Evolutionary conservation across 768 basidiomycete genomes (phyloP), one percentile per base, ranked within the genome.

Genomic region (Leucocoprinus sp.): DNA sequence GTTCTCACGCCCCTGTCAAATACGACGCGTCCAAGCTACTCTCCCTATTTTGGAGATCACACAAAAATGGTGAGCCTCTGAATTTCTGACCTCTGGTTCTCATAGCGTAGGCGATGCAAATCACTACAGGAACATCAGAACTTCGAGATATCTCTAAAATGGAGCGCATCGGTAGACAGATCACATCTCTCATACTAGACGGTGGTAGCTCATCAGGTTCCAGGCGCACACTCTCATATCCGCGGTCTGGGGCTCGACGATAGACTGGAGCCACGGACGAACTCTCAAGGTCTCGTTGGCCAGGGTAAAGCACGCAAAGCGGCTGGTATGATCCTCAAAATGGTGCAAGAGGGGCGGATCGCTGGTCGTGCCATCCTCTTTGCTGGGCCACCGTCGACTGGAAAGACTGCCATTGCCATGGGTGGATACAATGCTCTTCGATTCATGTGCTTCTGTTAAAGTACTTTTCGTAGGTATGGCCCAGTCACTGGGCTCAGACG

Each of bases 341-440:
- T 99, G 93, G 93, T 98, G 5, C 89, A 96, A 62, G 91, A 96
- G 57, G 92, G 92, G 14, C 74, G 84, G 48, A 97, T 98, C 56
- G 93, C 96, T 0, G 96, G 96, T 21, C 78, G 95, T 35, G 91
- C 93, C 5, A 93, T 99, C 66, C 70, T 99, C 44, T 96, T 99
- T 64, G 96, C 96, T 14, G 96, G 96, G 0, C 96, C 96, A 5
- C 93, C 96, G 5, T 91, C 90, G 24, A 92, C 93, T 0, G 96
- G 96, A 19, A 99, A 99, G 67, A 98, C 96, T 0, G 96, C 96
- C 24, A 96, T 99, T 57, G 96, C 95, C 4, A 76, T 98, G 65
- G 95, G 93, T 88, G 70, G 39, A 40, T 27, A 14, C 12, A 35
- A 12, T 8, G 19, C 22, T 31, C n/a, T 15, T 19, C 41, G 35